Percentiles rank a stretch among this genome's conserved stretches.
Conservation (phyloP, 129 eudicot genomes). For the Pseudognaphalium luteoalbum region DNA sequence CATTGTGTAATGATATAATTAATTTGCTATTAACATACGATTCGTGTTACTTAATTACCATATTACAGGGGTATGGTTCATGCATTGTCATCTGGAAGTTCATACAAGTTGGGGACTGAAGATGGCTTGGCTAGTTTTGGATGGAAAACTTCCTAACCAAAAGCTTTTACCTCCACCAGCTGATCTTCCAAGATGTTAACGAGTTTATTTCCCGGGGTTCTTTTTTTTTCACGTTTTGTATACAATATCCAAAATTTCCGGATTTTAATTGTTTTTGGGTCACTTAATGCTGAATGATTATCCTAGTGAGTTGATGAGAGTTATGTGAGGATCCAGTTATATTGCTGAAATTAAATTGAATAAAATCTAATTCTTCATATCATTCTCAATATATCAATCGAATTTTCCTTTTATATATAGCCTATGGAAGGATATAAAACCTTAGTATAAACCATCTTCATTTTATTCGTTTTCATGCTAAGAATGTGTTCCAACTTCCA, state of each 20-base stretch:
- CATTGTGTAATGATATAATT: neutral
- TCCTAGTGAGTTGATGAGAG: neutral
- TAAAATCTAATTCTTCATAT: neutral
- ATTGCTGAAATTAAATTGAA: neutral
- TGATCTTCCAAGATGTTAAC: conserved; percentile 42
- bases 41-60: neutral
- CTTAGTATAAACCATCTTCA: too few species aligned
- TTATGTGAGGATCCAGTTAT: neutral
- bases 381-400: neutral
- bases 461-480: too few species aligned
- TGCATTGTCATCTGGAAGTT: conserved; percentile 8
- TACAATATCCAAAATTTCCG: neutral
- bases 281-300: neutral
- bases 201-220: neutral
- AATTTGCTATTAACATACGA: neutral
- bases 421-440: neutral
- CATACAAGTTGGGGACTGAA: conserved; percentile 12
- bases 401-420: too few species aligned
- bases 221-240: neutral
- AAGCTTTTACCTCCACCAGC: conserved; percentile 30
- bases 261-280: neutral
- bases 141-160: conserved; percentile 9
- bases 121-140: conserved; percentile 13
- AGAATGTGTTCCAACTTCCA: too few species aligned
- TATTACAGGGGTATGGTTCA: neutral